These are phyloP conservation scores for Xerocomellus intermedius DNA, from an alignment of 768 basidiomycete genomes.

Conservation along the genomic window DNA sequence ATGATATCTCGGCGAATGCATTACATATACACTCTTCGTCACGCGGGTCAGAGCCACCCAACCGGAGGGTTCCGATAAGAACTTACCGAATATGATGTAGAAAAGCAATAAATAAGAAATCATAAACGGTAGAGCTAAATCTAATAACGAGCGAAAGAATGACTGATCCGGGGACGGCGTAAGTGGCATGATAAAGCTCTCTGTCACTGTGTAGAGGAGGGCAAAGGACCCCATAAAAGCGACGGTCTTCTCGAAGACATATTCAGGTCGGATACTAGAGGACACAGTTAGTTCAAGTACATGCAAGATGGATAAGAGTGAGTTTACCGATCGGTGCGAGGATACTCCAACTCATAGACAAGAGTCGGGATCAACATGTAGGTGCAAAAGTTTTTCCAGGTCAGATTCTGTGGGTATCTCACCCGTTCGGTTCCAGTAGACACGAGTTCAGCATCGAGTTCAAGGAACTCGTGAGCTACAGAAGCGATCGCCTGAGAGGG, in stretches of 20 bases:
- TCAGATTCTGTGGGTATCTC: slow-evolving; percentile 84
- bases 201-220: slow-evolving; percentile 89
- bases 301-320: background rate
- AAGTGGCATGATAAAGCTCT: slow-evolving; percentile 89
- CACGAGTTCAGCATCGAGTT: slow-evolving; percentile 72
- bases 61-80: background rate
- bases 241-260: slow-evolving; percentile 56
- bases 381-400: slow-evolving; percentile 73
- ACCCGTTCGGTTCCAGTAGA: slow-evolving; percentile 66
- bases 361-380: slow-evolving; percentile 90
- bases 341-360: slow-evolving; percentile 96
- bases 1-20: slow-evolving; percentile 89
- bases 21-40: slow-evolving; percentile 90
- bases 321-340: slow-evolving; percentile 76
- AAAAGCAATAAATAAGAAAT: slow-evolving; percentile 85
- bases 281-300: background rate
- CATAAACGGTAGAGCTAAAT: slow-evolving; percentile 93
- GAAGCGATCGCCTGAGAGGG: slow-evolving; percentile 61
- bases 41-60: background rate
- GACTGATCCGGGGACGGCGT: slow-evolving; percentile 67
- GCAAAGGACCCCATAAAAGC: slow-evolving; percentile 97
- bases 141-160: slow-evolving; percentile 73
- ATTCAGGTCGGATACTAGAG: slow-evolving; percentile 45
- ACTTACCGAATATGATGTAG: slow-evolving; percentile 77
- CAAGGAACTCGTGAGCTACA: slow-evolving; percentile 73